These are phyloP conservation scores for Lecanicillium sp. DNA, from an alignment of 2,329 filamentous ascomycete genomes.

Conservation along the genomic window DNA sequence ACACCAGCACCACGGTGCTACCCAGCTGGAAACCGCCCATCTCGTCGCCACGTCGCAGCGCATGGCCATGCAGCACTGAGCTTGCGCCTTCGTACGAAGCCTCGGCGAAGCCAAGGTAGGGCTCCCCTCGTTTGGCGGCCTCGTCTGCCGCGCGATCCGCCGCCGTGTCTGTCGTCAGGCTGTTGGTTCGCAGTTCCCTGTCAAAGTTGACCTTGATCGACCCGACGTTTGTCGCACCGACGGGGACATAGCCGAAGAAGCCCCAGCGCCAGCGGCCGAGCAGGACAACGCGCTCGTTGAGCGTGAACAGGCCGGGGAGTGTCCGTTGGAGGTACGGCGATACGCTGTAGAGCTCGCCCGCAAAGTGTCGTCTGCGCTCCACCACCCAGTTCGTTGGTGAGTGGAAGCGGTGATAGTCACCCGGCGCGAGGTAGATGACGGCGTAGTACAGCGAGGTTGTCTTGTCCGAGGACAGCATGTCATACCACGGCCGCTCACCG, in stretches of 20 bases:
- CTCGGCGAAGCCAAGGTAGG: slow-evolving; percentile 86
- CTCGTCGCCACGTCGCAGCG: slow-evolving; percentile 80
- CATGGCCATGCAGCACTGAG: slow-evolving; percentile 70
- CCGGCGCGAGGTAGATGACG: slow-evolving; percentile 92
- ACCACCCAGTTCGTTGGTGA: slow-evolving; percentile 94
- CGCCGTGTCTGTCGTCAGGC: slow-evolving; percentile 82
- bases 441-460: slow-evolving; percentile 79
- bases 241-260: slow-evolving; percentile 93
- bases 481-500: slow-evolving; percentile 63
- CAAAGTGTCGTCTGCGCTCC: slow-evolving; percentile 90
- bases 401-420: slow-evolving; percentile 98
- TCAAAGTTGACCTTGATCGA: slow-evolving; percentile 98
- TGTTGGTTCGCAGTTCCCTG: slow-evolving; percentile 86
- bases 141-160: slow-evolving; percentile 80
- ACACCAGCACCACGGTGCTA: slow-evolving; percentile 90
- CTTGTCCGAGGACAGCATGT: slow-evolving; percentile 52
- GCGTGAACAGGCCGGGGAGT: slow-evolving; percentile 85
- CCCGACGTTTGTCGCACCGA: slow-evolving; percentile 95
- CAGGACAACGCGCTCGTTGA: slow-evolving; percentile 93
- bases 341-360: slow-evolving; percentile 90
- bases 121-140: slow-evolving; percentile 67
- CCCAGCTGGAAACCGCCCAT: slow-evolving; percentile 98
- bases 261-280: slow-evolving; percentile 93
- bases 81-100: slow-evolving; percentile 80
- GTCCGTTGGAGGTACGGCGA: slow-evolving; percentile 91